Conservation (phyloP, 192 early-diverging fungal genomes). For the Podila minutissima region DNA sequence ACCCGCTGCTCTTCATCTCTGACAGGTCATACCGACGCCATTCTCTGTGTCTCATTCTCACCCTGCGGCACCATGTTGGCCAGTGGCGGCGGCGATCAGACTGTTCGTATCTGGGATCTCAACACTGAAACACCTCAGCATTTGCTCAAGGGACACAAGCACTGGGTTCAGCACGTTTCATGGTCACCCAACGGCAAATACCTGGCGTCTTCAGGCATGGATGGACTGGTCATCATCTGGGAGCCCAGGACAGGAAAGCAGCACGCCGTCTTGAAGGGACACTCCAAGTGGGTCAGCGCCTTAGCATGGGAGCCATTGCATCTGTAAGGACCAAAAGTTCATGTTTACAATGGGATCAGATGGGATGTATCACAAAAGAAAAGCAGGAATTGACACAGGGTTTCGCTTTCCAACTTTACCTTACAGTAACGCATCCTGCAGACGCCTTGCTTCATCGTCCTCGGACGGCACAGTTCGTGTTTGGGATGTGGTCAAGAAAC, state of each 20-base stretch:
- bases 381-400: not conserved
- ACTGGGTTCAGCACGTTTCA: slow-evolving; percentile 93
- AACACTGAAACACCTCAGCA: slow-evolving; percentile 93
- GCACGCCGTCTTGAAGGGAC: slow-evolving; percentile 76
- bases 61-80: slow-evolving; percentile 92
- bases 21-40: slow-evolving; percentile 91
- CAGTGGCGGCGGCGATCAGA: slow-evolving; percentile 95
- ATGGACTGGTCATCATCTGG: slow-evolving; percentile 89
- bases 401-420: slow-evolving; percentile 4
- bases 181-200: slow-evolving; percentile 92
- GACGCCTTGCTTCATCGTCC: slow-evolving; percentile 89
- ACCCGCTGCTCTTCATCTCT: slow-evolving; percentile 92
- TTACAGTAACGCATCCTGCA: slow-evolving; percentile 74
- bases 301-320: slow-evolving; percentile 96
- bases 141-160: slow-evolving; percentile 73
- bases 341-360: not conserved
- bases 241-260: slow-evolving; percentile 85
- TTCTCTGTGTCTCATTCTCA: slow-evolving; percentile 89
- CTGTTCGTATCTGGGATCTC: slow-evolving; percentile 97
- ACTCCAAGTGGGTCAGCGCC: slow-evolving; percentile 89
- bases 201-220: slow-evolving; percentile 95
- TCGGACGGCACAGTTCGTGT: slow-evolving; percentile 93
- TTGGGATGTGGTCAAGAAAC: slow-evolving; percentile 88
- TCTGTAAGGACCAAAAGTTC: slow-evolving; percentile 55
- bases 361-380: too few relatives aligned